These are phyloP conservation scores for Diaporthe aspalathi DNA, from an alignment of 2,329 filamentous ascomycete genomes.

Conservation along the genomic window DNA sequence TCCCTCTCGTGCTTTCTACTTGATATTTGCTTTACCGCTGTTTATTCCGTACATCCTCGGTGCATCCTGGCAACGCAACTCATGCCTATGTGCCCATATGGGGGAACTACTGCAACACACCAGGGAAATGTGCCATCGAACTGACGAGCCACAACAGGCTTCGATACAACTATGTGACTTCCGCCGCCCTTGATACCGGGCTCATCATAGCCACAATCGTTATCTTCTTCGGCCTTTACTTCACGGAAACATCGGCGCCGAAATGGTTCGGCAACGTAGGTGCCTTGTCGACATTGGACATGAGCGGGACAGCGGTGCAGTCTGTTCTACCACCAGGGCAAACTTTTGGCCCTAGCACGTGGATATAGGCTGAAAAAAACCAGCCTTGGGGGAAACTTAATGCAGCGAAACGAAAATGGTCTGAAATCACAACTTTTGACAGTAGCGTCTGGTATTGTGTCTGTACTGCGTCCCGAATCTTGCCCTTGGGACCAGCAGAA, in stretches of 20 bases:
- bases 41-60: background rate
- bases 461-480: background rate
- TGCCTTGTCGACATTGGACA: conserved; percentile 60
- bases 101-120: background rate
- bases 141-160: conserved; percentile 47
- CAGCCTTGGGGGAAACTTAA: background rate
- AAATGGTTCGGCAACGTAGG: conserved; percentile 72
- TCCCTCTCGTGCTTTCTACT: background rate
- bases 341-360: conserved; percentile 63
- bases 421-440: background rate
- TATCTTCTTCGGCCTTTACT: conserved; percentile 75
- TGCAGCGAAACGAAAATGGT: background rate
- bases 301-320: conserved; percentile 56
- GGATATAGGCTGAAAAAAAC: conserved; percentile 50
- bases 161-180: conserved; percentile 81
- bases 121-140: background rate
- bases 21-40: too few species aligned
- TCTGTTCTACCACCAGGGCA: conserved; percentile 55
- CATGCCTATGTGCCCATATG: background rate
- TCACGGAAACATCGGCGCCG: conserved; percentile 67
- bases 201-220: conserved; percentile 74
- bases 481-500: too few species aligned
- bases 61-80: background rate
- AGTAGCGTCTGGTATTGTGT: background rate
- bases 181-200: conserved; percentile 76